Percentiles rank a stretch among this genome's conserved stretches.
phyloP scores from a whole-genome alignment of 208 protist genomes.

The Trypanosoma rangeli region DNA sequence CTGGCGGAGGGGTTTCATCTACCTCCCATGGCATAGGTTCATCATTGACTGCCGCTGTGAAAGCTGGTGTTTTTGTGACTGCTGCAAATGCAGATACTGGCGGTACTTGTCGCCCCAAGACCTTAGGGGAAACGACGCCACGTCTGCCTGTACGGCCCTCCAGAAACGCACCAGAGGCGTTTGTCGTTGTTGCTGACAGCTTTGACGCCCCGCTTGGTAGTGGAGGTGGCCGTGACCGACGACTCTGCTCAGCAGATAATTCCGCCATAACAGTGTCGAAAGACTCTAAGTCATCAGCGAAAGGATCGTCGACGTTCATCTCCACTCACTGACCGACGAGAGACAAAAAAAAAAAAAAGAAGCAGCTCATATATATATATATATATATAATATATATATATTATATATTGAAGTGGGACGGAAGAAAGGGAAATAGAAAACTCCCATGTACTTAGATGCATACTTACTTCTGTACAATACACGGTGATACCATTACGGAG shows the following conservation, averaged over 20 bases:
- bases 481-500: background rate
- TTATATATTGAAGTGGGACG: background rate
- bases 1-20: conserved; percentile 4
- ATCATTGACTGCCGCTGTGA: background rate
- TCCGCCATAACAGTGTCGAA: conserved; percentile 35
- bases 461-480: background rate
- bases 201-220: background rate
- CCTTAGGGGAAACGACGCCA: background rate
- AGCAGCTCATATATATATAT: background rate
- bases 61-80: background rate
- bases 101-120: background rate
- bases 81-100: background rate
- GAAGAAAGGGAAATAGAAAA: background rate
- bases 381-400: conserved; percentile 3
- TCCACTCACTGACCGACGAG: background rate
- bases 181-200: background rate
- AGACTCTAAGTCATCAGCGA: conserved; percentile 54
- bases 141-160: conserved; percentile 23
- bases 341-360: conserved; percentile 8
- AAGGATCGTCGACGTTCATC: conserved; percentile 76
- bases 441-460: background rate
- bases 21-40: conserved; percentile 27
- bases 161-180: background rate
- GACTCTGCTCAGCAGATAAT: conserved; percentile 3
- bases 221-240: conserved; percentile 1